Conservation (phyloP, 768 basidiomycete genomes). For the Serendipita sp. region DNA sequence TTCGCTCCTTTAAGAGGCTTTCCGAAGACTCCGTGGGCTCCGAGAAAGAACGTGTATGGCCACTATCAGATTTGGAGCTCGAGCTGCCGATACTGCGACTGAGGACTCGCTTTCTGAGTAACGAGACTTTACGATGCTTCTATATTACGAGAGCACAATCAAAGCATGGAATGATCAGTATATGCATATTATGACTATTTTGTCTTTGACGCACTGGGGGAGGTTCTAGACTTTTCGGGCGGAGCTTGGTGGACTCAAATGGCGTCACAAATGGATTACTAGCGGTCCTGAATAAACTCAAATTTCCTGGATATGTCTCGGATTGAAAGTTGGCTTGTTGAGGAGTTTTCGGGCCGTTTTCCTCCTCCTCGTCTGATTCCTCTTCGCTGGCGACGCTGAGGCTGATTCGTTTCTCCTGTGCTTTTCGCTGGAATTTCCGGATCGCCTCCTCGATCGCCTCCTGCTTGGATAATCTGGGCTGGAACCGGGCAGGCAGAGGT, state of each 20-base stretch:
- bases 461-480: background rate
- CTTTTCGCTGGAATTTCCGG: constrained; percentile 1
- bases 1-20: background rate
- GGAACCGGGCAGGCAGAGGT: too few relatives aligned
- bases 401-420: background rate
- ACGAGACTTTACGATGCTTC: background rate
- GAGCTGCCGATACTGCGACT: background rate
- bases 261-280: background rate
- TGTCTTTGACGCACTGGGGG: too few relatives aligned
- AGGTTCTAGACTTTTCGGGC: too few relatives aligned
- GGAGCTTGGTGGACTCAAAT: too few relatives aligned
- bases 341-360: background rate
- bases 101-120: constrained; percentile 2
- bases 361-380: background rate
- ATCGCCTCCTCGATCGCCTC: constrained; percentile 5
- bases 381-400: background rate
- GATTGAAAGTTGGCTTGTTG: background rate
- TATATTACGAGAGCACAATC: background rate
- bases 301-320: too few relatives aligned
- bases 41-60: background rate
- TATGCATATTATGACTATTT: too few relatives aligned
- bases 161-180: too few relatives aligned
- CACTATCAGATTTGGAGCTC: background rate
- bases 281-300: background rate
- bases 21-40: background rate